Evolutionary conservation across 108 stramenopile species (phyloP), one percentile per base, ranked within the genome.

Genomic region (Epithemia pelagica): DNA sequence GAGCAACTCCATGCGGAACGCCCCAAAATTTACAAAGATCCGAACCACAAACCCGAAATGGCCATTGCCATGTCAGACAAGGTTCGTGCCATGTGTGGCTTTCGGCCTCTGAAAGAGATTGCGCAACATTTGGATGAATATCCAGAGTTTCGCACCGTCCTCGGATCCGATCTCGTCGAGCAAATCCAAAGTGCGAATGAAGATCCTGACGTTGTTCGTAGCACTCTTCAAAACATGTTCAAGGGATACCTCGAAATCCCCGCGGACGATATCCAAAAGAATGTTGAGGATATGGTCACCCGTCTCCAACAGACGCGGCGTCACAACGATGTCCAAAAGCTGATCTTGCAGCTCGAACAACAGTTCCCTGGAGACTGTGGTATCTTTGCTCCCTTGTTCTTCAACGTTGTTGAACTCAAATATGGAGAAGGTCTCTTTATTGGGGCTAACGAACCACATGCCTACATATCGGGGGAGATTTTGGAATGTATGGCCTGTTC

Each of bases 41-140:
- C 87, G 37, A 98, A 98, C 76, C 99, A 99, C 85, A 99, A 99
- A 70, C 99, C 99, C 0, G 99, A 99, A 80, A 95, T 99, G 95
- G 98, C 96, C 57, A 92, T 97, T 63, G 97, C 98, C 0, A 67
- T 99, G 52, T 96, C 94, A n/a, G 77, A 77, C 59, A 75, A 79
- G 61, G 96, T 99, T 63, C 93, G 96, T 72, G 97, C 91, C 56
- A 91, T 98, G 91, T 92, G 91, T 75, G 95, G 95, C n/a, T 98
- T 98, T 68, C 95, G 95, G 37, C 80, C 78, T 7, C 53, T 95
- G n/a, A 76, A 83, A 63, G 92, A 94, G 57, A 89, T 96, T 68
- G 74, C 87, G 7, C 65, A 78, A 19, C 68, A 83, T 52, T 68
- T 95, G 28, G 79, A 87, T 55, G 81, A 85, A 69, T 87, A 94